phyloP scores from a whole-genome alignment of 306 rosid genomes.

The Acacia acuminata region DNA sequence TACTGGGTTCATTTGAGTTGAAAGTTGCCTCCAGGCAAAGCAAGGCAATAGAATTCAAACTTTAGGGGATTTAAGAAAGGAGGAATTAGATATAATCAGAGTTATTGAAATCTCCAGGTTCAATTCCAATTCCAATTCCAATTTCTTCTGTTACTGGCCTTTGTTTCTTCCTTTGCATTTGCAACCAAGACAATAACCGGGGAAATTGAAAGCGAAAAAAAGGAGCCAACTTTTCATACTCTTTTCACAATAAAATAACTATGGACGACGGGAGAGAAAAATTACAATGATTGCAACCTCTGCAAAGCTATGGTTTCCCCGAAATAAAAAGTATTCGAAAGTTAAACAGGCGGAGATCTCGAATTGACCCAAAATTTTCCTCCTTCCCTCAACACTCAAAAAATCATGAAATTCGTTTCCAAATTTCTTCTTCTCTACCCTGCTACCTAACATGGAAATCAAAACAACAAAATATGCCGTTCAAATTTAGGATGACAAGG shows the following conservation, averaged over 20 bases:
- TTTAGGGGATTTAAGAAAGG: background rate
- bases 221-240: background rate
- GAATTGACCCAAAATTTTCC: background rate
- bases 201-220: background rate
- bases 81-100: background rate
- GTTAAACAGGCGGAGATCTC: background rate
- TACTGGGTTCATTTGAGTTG: background rate
- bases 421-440: background rate
- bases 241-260: background rate
- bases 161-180: background rate
- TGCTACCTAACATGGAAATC: background rate
- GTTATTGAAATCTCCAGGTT: background rate
- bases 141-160: background rate
- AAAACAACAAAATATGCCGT: background rate
- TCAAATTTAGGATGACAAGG: background rate
- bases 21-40: background rate
- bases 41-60: background rate
- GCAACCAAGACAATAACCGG: conserved; percentile 14
- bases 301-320: background rate
- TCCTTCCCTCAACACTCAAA: background rate
- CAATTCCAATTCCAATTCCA: background rate
- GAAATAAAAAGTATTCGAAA: conserved; percentile 9
- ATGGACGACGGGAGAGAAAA: background rate
- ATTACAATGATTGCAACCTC: background rate
- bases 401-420: conserved; percentile 8